Base-by-base conservation (phyloP, 2,329 filamentous ascomycete genomes). In the Rhinocladiella mackenziei region DNA sequence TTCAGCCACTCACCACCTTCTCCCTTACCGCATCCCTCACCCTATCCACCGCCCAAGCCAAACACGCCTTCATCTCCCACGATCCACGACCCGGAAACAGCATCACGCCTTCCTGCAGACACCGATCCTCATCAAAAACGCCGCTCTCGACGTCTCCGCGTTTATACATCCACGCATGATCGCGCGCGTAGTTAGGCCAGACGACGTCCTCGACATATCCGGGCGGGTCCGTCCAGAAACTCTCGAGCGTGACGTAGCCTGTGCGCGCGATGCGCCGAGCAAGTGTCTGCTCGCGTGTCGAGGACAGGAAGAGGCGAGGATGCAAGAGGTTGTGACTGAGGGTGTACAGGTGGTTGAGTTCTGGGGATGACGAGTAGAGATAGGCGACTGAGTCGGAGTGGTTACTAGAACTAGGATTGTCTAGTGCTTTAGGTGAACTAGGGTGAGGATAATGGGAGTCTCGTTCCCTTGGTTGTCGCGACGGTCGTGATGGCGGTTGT, bases 121-220 rank as follows among this genome's bases (percentile, higher is more conserved):
- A 46, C 23, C 14, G 25, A 6, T 31, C 22, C 18, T 52, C 37
- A 25, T 49, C 50, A 28, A 52, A 41, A 9, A 36, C 33, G 65
- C 57, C 31, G 80, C 76, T 15, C 63, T 65, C 55, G 69, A 66
- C 43, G 60, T 61, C 17, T 54, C 34, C 64, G 39, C 41, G 38
- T 9, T 19, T 36, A 40, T 49, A 52, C 63, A 98, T 70, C 74
- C 86, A 94, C 15, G 72, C 71, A 67, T 97, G 89, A 57, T 88
- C 80, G 40, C 77, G 73, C 3, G 85, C 86, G 65, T 96, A 97
- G 58, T 94, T 91, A 3, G 91, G 91, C 92, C 92, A 98, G 3
- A 98, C 92, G 42, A 98, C 77, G 62, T 85, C 78, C 62, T 97
- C 89, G 26, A 97, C 89, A 63, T 97, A 98, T 0, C 87, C 89